A percentile compares a stretch with the other conserved stretches of the same genome.
phyloP scores from a whole-genome alignment of 2,329 filamentous ascomycete genomes.

The Fusarium solani-melongenae region DNA sequence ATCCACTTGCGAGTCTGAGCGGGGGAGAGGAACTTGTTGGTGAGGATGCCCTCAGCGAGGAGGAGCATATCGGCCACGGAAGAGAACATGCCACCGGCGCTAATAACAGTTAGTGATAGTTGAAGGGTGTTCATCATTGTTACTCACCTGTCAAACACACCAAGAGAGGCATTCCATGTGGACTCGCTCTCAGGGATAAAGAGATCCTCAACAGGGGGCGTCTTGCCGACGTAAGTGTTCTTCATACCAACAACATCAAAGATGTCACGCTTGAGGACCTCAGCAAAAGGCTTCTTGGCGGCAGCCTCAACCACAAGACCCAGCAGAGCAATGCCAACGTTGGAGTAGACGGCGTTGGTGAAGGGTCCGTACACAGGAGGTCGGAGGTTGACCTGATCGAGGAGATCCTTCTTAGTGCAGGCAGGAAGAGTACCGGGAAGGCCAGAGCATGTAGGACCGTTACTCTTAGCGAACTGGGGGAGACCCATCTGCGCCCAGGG shows the following conservation, averaged over 20 bases:
- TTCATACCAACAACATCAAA: constrained; percentile 56
- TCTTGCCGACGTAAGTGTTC: constrained; percentile 50
- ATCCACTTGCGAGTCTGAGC: constrained; percentile 57
- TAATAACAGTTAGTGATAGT: constrained; percentile 8
- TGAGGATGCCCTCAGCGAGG: constrained; percentile 56
- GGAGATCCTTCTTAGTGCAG: constrained; percentile 46
- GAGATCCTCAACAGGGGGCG: constrained; percentile 45
- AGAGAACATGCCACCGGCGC: constrained; percentile 55
- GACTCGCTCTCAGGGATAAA: constrained; percentile 51
- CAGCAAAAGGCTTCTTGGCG: constrained; percentile 52
- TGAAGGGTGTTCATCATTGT: background rate
- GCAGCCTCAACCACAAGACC: constrained; percentile 58
- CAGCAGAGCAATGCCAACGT: constrained; percentile 58
- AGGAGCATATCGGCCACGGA: constrained; percentile 54
- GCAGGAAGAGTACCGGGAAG: constrained; percentile 45
- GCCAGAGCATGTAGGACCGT: constrained; percentile 49
- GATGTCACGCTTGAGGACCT: constrained; percentile 54
- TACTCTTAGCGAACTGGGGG: constrained; percentile 43
- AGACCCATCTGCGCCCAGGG: constrained; percentile 48
- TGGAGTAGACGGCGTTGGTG: constrained; percentile 60
- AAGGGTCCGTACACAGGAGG: constrained; percentile 56
- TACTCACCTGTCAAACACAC: constrained; percentile 50
- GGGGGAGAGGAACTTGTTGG: constrained; percentile 53
- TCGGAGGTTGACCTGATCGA: constrained; percentile 41
- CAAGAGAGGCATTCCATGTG: constrained; percentile 49